Evolutionary conservation across 2,329 filamentous ascomycete genomes (phyloP), one percentile per base, ranked within the genome.

Genomic region (Diplodia intermedia): DNA sequence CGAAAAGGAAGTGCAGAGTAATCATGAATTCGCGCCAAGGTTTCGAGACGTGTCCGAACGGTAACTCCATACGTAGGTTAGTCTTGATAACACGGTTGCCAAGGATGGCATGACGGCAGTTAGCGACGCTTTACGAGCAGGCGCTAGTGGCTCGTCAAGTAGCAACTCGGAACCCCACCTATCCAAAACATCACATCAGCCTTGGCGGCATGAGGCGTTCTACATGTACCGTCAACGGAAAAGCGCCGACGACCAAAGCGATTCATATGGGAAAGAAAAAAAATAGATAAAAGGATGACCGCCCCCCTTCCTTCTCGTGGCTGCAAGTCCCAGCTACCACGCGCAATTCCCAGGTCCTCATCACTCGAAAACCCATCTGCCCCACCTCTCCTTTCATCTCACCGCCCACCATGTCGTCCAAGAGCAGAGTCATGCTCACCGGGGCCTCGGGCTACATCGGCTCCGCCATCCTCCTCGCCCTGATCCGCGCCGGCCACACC

Each of bases 391-490:
- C 26, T 26, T 26, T 26, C 26, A 26, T 26, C 26, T 26, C 31
- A 33, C 6, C 31, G 2, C 31, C 31, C 31, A 49, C 29, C 23
- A 57, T 57, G 53, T 33, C 50, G 15, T 26, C 26, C 26, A 57
- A 57, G 29, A 53, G 65, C 9, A 54, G 31, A 5, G 11, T 77
- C 11, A 71, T 77, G 23, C 71, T 78, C 40, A 78, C 77, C 11
- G 76, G 77, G 5, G 74, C 75, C 57, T 76, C 77, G 67, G 77
- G 78, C 43, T 78, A 76, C 57, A 73, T 79, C 57, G 77, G 75
- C 36, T 73, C 72, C 53, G 71, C 73, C 7, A 68, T 76, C 2
- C 73, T 75, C 8, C 63, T 71, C 12, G 68, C 71, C 12, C 69
- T 75, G 2, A 73, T 78, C 66, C 38, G 69, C 26, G 71, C 70